Percentiles rank a stretch among this genome's conserved stretches.
Conservation (phyloP, 2,329 filamentous ascomycete genomes). For the Ascochyta viciae-villosae region DNA sequence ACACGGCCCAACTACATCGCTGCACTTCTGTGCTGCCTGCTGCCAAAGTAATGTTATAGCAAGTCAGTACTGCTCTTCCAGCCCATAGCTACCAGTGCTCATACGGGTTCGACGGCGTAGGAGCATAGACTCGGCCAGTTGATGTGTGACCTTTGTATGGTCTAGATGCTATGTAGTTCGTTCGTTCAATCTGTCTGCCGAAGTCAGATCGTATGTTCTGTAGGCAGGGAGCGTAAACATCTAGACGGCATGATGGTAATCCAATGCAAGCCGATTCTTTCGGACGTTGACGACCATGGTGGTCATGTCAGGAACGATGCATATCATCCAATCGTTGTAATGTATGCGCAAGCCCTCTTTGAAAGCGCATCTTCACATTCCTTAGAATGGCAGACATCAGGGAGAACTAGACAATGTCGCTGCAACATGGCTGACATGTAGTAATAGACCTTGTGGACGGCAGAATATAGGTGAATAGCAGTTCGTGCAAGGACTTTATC, state of each 20-base stretch:
- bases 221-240: conserved; percentile 2
- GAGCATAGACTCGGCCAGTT: neutral
- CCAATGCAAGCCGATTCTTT: conserved; percentile 6
- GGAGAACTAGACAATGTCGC: neutral
- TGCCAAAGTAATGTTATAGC: neutral
- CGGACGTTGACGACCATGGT: neutral
- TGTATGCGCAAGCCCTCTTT: neutral
- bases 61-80: neutral
- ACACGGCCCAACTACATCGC: neutral
- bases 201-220: neutral
- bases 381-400: neutral
- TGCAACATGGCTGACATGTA: neutral
- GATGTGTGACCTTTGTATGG: neutral
- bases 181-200: neutral
- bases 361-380: neutral
- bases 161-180: neutral
- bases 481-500: neutral
- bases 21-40: neutral
- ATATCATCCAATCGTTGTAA: neutral
- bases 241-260: neutral
- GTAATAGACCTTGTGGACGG: neutral
- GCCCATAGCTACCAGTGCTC: neutral
- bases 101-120: neutral
- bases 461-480: neutral
- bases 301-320: neutral